Evolutionary conservation across 2,329 filamentous ascomycete genomes (phyloP).

Genomic region (Pseudogymnoascus sp.): DNA sequence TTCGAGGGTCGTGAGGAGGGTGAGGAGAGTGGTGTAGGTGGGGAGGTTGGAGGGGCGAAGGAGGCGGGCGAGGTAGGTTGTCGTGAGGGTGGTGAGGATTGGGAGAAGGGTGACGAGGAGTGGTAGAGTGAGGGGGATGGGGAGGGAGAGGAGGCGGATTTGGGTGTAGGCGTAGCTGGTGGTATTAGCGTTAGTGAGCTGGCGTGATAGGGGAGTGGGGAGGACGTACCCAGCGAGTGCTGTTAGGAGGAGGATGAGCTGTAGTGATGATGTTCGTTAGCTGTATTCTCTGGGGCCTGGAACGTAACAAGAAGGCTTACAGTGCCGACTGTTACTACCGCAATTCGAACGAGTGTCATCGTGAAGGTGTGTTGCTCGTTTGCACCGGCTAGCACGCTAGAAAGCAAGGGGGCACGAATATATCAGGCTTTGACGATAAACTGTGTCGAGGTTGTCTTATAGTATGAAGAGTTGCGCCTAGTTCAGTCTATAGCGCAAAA

Average conservation of each 20-base stretch:
- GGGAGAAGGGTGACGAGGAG: slow-evolving; percentile 24
- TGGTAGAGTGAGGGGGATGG: slow-evolving; percentile 23
- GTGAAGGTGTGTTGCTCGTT: neutral
- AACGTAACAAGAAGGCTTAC: neutral
- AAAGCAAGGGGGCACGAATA: neutral
- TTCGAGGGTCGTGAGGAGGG: slow-evolving; percentile 26
- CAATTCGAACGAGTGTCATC: neutral
- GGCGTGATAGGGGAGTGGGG: neutral
- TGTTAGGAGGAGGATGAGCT: slow-evolving; percentile 22
- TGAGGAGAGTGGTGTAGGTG: slow-evolving; percentile 23
- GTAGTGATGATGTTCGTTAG: slow-evolving; percentile 10
- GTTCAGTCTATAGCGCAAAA: neutral
- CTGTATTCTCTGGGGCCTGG: neutral
- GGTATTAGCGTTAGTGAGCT: neutral
- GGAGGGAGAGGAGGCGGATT: slow-evolving; percentile 23
- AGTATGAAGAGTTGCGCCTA: neutral
- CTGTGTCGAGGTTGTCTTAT: neutral
- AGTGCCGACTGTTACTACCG: neutral
- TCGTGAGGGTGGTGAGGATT: slow-evolving; percentile 23
- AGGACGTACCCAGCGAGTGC: slow-evolving; percentile 22
- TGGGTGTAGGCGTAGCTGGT: slow-evolving; percentile 23
- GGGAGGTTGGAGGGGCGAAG: neutral
- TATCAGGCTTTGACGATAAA: neutral
- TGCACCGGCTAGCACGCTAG: neutral
- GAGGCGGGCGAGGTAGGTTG: slow-evolving; percentile 7